Conservation (phyloP, 768 basidiomycete species). For the Tricholoma sp. region DNA sequence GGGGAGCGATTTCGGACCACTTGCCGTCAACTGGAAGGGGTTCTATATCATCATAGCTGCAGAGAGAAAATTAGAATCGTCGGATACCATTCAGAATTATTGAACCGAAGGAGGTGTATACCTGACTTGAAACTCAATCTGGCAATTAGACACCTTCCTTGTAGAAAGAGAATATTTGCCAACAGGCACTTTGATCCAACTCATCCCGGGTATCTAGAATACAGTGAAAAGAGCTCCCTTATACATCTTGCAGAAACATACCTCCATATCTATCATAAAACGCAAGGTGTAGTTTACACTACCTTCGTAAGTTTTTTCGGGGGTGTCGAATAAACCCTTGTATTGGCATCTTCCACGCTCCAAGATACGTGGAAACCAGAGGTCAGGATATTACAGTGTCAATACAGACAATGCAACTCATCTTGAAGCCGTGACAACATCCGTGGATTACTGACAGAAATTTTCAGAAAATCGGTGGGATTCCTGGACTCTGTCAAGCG, state of each 20-base stretch:
- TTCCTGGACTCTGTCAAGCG: not conserved
- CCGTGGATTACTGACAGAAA: not conserved
- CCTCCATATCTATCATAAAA: conserved; percentile 2
- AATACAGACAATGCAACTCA: not conserved
- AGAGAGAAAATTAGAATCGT: too few relatives aligned
- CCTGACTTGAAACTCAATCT: conserved; percentile 4
- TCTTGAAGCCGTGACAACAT: not conserved
- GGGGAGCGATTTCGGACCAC: conserved; percentile 1
- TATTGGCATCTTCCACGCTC: not conserved
- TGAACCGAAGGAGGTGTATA: not conserved
- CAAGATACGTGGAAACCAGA: not conserved
- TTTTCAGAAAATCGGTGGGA: not conserved
- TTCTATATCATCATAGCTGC: conserved; percentile 8
- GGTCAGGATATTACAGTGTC: not conserved
- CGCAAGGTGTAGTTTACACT: not conserved
- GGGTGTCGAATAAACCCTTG: not conserved
- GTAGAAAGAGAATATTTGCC: not conserved
- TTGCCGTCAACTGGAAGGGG: not conserved
- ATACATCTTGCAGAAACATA: not conserved
- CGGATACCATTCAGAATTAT: not conserved
- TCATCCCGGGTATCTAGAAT: conserved; percentile 7
- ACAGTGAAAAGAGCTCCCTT: not conserved
- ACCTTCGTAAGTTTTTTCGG: not conserved
- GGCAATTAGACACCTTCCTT: conserved; percentile 3
- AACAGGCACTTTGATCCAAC: conserved; percentile 8